Conservation (phyloP, 257 asterid species). For the Solanum virginianum region DNA sequence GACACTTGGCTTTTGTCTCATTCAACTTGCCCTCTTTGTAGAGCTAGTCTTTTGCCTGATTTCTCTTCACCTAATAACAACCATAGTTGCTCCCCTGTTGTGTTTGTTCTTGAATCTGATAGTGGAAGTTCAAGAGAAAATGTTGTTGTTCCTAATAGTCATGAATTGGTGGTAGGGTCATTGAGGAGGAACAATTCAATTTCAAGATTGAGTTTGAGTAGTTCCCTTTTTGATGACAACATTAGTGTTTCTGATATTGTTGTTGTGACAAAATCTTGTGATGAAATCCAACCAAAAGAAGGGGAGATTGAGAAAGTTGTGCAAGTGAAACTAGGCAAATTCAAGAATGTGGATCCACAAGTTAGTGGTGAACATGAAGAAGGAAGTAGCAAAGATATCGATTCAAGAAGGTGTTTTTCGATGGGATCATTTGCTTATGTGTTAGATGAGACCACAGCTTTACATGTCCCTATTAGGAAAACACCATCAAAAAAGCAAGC, state of each 20-base stretch:
- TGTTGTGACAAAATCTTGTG: conserved; percentile 28
- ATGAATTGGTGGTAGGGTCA: background rate
- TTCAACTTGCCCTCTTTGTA: conserved; percentile 94
- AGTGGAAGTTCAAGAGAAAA: conserved; percentile 61
- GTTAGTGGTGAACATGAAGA: conserved; percentile 17
- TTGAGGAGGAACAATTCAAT: background rate
- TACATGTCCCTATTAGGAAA: conserved; percentile 66
- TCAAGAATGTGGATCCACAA: conserved; percentile 41
- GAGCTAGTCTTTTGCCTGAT: conserved; percentile 60
- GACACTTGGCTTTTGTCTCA: conserved; percentile 95
- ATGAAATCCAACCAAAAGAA: conserved; percentile 36
- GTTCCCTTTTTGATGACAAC: conserved; percentile 32
- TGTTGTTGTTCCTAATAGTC: conserved; percentile 10
- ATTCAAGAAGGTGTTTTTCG: conserved; percentile 77
- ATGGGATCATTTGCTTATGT: conserved; percentile 96
- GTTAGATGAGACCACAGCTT: conserved; percentile 55
- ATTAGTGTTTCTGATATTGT: conserved; percentile 9
- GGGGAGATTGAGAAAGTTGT: conserved; percentile 49
- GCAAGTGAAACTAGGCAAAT: conserved; percentile 76
- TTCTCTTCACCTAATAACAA: conserved; percentile 14
- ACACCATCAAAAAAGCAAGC: conserved; percentile 45
- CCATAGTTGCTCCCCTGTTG: conserved; percentile 38
- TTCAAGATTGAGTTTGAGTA: conserved; percentile 25
- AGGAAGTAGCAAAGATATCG: conserved; percentile 19
- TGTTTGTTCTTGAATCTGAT: conserved; percentile 78